These are phyloP conservation scores for Aquilaria yunnanensis DNA, from an alignment of 345 rosid genomes.

Conservation along the genomic window DNA sequence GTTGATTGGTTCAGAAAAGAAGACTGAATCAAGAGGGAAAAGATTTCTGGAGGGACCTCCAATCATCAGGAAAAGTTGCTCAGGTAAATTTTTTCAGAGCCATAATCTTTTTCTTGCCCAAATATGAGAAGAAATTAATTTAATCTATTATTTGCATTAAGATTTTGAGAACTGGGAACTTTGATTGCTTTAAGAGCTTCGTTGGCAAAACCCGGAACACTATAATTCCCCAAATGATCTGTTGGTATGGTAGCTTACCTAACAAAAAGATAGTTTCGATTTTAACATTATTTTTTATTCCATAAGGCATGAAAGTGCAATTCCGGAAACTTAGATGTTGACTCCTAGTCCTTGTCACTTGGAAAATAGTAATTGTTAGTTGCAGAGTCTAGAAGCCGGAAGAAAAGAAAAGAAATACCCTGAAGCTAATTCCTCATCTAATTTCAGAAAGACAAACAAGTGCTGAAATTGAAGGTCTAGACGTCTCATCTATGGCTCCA, in stretches of 20 bases:
- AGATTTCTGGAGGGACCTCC: conserved; percentile 45
- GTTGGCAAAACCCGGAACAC: conserved; percentile 15
- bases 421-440: conserved; percentile 16
- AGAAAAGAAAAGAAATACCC: background rate
- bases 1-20: conserved; percentile 41
- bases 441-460: conserved; percentile 55
- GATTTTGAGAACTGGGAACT: background rate
- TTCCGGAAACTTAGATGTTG: conserved; percentile 11
- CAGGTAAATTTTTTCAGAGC: conserved; percentile 40
- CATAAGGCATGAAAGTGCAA: conserved; percentile 2
- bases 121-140: background rate
- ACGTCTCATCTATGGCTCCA: conserved; percentile 49
- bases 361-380: conserved; percentile 13
- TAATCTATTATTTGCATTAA: background rate
- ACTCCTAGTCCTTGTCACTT: conserved; percentile 17
- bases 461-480: conserved; percentile 63
- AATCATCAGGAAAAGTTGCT: conserved; percentile 46
- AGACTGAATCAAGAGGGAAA: conserved; percentile 28
- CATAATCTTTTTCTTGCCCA: conserved; percentile 1
- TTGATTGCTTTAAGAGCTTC: background rate
- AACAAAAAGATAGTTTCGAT: conserved; percentile 21
- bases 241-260: conserved; percentile 50
- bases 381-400: conserved; percentile 13
- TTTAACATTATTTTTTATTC: conserved; percentile 10
- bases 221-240: conserved; percentile 11